These are phyloP conservation scores for Blastomyces gilchristii DNA, from an alignment of 2,329 filamentous ascomycete species.

Conservation along the genomic window DNA sequence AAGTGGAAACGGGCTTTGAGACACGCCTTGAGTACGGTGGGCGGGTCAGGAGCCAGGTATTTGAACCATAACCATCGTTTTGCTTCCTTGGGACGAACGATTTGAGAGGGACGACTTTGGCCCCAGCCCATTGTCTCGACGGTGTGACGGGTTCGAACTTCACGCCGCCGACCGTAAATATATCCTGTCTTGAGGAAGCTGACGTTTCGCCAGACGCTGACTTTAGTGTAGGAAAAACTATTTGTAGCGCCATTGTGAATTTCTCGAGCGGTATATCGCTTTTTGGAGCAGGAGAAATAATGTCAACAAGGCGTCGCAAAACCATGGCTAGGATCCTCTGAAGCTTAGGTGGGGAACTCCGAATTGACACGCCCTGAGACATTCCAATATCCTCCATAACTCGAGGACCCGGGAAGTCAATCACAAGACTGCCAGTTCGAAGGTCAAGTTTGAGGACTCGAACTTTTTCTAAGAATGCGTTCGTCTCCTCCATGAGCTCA, in stretches of 20 bases:
- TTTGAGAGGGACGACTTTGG: neutral
- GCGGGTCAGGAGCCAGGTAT: slow-evolving; percentile 31
- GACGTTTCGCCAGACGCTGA: neutral
- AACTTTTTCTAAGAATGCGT: slow-evolving; percentile 40
- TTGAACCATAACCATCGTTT: slow-evolving; percentile 8
- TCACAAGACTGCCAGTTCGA: slow-evolving; percentile 26
- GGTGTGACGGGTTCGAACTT: slow-evolving; percentile 34
- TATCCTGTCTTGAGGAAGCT: slow-evolving; percentile 29
- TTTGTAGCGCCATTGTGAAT: slow-evolving; percentile 12
- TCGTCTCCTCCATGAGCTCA: slow-evolving; percentile 43
- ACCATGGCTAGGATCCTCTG: slow-evolving; percentile 33
- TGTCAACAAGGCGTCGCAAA: slow-evolving; percentile 39
- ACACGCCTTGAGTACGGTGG: slow-evolving; percentile 27
- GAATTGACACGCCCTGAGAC: slow-evolving; percentile 12
- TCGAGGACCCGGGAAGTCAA: slow-evolving; percentile 22
- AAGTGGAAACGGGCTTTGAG: slow-evolving; percentile 15
- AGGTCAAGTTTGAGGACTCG: slow-evolving; percentile 25
- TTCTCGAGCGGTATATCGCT: slow-evolving; percentile 36
- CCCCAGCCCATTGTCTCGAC: neutral
- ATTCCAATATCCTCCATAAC: slow-evolving; percentile 11
- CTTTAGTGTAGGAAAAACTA: slow-evolving; percentile 2
- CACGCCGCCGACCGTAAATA: slow-evolving; percentile 41
- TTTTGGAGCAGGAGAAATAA: slow-evolving; percentile 38
- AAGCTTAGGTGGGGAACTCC: neutral
- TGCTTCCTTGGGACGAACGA: slow-evolving; percentile 4